Base-by-base conservation (phyloP, 257 asterid species). In the Knoxia roxburghii region DNA sequence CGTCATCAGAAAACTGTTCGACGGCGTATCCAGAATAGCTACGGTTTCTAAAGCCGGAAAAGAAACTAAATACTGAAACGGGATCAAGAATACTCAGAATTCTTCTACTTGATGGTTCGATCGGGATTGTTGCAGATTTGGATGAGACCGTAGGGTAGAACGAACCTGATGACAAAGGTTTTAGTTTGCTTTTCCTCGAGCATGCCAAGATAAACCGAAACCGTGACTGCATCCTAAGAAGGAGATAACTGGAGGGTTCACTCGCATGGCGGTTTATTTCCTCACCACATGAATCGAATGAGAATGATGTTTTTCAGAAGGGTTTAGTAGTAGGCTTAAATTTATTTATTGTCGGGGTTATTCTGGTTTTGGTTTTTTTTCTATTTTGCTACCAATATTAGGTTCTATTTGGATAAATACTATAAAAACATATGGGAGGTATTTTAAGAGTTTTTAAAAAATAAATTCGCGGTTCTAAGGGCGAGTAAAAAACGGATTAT, bases 1-100 rank as follows among this genome's bases (percentile, higher is more conserved):
- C 99, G 55, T 93, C 99, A 45, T 93, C 99, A 1, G 99, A 93
- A 79, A 88, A 93, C 82, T 93, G 91, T 80, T 93, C 99, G 1
- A 65, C 73, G 20, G 97, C 83, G 56, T 86, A 90, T 26, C 88
- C 73, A 26, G 80, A 81, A 69, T 82, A 84, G 60, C 76, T 72
- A 37, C 91, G 88, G 61, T 75, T 74, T 57, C 59, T 62, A 27
- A 50, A 41, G 14, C 56, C 15, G 7, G 29, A 18, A 33, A 24
- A 4, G 21, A 53, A 61, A 66, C 35, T 57, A 30, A 26, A 63
- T 41, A 60, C 67, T 26, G 27, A 50, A 32, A 27, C 21, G 71
- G 43, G 27, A 40, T 51, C 71, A 65, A 52, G n/a, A 67, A 46
- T 8, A 52, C 14, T 35, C 6, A 41, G 67, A 37, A 52, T 39